Conservation (phyloP, 345 rosid genomes). For the Pistacia vera region DNA sequence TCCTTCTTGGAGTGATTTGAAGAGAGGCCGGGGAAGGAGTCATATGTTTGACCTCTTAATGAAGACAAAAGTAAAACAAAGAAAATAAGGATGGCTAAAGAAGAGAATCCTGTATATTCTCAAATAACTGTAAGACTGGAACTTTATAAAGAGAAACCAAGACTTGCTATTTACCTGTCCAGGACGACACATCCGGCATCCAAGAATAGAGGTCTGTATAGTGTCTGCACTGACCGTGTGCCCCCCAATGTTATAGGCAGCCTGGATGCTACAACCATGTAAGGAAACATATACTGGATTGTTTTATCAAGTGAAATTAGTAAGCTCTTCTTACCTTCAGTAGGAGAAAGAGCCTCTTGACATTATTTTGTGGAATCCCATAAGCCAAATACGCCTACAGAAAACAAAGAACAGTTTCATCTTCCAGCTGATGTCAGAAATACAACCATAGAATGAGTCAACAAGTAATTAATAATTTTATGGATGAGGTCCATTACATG, state of each 20-base stretch:
- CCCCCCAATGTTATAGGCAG: conserved; percentile 95
- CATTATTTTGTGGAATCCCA: conserved; percentile 89
- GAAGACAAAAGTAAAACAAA: background rate
- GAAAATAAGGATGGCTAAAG: background rate
- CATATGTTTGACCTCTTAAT: background rate
- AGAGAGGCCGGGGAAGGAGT: background rate
- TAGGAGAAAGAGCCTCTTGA: conserved; percentile 77
- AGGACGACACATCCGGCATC: conserved; percentile 91
- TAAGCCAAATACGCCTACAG: conserved; percentile 83
- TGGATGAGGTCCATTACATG: conserved; percentile 62
- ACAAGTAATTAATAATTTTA: background rate
- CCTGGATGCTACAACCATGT: conserved; percentile 48
- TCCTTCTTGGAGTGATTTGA: background rate
- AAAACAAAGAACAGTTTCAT: conserved; percentile 8
- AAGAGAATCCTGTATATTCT: background rate
- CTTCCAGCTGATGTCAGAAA: conserved; percentile 15
- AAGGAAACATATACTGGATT: conserved; percentile 7
- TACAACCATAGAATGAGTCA: background rate
- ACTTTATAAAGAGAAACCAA: conserved; percentile 5
- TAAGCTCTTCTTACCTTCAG: conserved; percentile 56
- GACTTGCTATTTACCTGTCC: conserved; percentile 67
- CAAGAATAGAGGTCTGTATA: conserved; percentile 70
- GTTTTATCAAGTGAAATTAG: background rate
- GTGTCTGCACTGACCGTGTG: conserved; percentile 88
- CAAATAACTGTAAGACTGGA: background rate